Conservation (phyloP, 140 eudicot species). For the Senecio squalidus region DNA sequence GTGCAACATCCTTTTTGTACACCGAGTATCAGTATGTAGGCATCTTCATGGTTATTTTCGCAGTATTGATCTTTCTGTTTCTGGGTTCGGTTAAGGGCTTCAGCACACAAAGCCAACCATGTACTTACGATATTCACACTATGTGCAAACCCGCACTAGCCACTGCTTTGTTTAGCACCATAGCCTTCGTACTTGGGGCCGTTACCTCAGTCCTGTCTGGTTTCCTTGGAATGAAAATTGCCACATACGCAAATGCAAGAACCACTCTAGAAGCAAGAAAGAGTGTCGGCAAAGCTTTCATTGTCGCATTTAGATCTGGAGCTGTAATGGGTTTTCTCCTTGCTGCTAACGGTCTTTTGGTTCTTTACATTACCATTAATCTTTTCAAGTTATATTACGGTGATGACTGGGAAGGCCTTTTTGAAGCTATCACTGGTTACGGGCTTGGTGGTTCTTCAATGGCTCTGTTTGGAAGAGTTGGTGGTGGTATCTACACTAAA, state of each 20-base stretch:
- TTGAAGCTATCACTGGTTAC: constrained; percentile 83
- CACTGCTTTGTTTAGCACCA: constrained; percentile 69
- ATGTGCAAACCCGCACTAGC: constrained; percentile 82
- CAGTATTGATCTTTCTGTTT: constrained; percentile 64
- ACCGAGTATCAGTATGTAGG: constrained; percentile 80
- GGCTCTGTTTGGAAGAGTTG: constrained; percentile 93
- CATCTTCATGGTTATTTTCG: constrained; percentile 77
- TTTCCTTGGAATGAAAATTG: constrained; percentile 89
- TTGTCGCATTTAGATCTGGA: constrained; percentile 72
- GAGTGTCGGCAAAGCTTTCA: constrained; percentile 89
- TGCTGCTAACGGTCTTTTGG: constrained; percentile 86
- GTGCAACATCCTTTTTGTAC: constrained; percentile 72
- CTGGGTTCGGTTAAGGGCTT: constrained; percentile 82
- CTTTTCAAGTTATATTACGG: constrained; percentile 70
- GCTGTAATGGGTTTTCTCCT: constrained; percentile 94
- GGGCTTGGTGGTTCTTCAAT: constrained; percentile 95
- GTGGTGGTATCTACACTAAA: constrained; percentile 86
- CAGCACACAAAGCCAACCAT: constrained; percentile 51
- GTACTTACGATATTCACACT: constrained; percentile 43
- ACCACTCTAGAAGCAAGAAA: constrained; percentile 84
- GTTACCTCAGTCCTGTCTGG: constrained; percentile 77
- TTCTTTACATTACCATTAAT: constrained; percentile 53
- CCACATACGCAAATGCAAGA: constrained; percentile 86
- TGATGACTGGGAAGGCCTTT: constrained; percentile 94
- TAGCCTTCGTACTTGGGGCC: constrained; percentile 73